A percentile compares a stretch with the other conserved stretches of the same genome.
Evolutionary conservation across 2,329 filamentous ascomycete species (phyloP).

Genomic region (Aspergillus oerlinghausenensis): DNA sequence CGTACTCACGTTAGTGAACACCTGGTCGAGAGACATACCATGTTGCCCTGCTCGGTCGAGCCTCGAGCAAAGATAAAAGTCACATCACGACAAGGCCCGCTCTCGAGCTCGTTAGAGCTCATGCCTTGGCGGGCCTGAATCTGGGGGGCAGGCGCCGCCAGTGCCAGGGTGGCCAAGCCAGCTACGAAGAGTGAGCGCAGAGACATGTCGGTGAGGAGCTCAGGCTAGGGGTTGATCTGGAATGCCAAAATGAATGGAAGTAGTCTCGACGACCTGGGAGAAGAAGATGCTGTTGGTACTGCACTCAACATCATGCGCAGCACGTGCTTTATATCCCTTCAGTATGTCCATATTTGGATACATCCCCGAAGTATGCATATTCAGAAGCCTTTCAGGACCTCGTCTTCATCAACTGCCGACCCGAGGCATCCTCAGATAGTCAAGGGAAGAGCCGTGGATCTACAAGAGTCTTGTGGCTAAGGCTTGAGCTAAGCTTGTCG

Average conservation of each 20-base stretch:
- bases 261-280: not conserved
- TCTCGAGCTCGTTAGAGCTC: slow-evolving; percentile 34
- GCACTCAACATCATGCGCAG: not conserved
- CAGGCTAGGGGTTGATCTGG: not conserved
- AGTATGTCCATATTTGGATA: not conserved
- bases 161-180: slow-evolving; percentile 11
- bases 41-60: slow-evolving; percentile 38
- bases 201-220: slow-evolving; percentile 6
- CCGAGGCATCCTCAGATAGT: not conserved
- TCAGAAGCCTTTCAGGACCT: not conserved
- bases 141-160: slow-evolving; percentile 10
- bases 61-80: slow-evolving; percentile 42
- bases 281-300: not conserved
- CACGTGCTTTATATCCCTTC: not conserved
- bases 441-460: not conserved
- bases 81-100: slow-evolving; percentile 32
- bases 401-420: not conserved
- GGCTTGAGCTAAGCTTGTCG: not conserved
- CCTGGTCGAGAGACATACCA: slow-evolving; percentile 20
- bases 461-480: not conserved
- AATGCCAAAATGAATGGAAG: not conserved
- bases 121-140: slow-evolving; percentile 10
- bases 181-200: slow-evolving; percentile 12
- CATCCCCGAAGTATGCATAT: not conserved
- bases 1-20: not conserved